These are phyloP conservation scores for Plasmodium knowlesi DNA, from an alignment of 169 alveolate genomes.

Conservation along the genomic window DNA sequence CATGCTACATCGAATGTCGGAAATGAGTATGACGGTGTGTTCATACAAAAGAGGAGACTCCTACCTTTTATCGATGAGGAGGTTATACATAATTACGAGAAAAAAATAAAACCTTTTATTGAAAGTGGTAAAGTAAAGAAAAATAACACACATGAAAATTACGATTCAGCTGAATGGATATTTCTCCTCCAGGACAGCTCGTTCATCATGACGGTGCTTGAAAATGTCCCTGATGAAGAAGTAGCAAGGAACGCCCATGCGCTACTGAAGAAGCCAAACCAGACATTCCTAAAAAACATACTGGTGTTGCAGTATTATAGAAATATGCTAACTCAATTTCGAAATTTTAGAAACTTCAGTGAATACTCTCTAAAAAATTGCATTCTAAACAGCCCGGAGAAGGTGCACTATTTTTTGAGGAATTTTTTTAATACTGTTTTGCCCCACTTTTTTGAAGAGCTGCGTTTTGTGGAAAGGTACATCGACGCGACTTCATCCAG, in stretches of 20 bases:
- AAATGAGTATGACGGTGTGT: conserved; percentile 39
- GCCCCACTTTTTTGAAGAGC: conserved; percentile 43
- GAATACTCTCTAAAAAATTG: conserved; percentile 61
- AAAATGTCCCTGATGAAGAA: conserved; percentile 39
- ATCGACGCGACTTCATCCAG: background rate
- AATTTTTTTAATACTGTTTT: conserved; percentile 28
- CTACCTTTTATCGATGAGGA: conserved; percentile 52
- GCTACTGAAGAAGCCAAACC: conserved; percentile 27
- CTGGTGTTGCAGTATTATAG: conserved; percentile 64
- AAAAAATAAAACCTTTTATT: conserved; percentile 51
- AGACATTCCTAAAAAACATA: conserved; percentile 42
- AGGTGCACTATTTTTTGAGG: conserved; percentile 42
- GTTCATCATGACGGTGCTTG: conserved; percentile 41
- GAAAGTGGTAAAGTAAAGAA: conserved; percentile 16
- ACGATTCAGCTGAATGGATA: conserved; percentile 12
- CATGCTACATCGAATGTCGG: conserved; percentile 41
- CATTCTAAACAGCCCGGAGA: conserved; percentile 57
- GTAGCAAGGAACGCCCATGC: conserved; percentile 8
- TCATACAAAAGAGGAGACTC: conserved; percentile 47
- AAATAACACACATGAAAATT: background rate
- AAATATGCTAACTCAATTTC: conserved; percentile 40
- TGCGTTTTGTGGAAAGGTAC: conserved; percentile 45
- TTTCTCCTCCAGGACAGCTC: conserved; percentile 45
- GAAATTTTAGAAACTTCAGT: conserved; percentile 57
- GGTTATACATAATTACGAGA: conserved; percentile 33